Evolutionary conservation across 2,329 filamentous ascomycete genomes (phyloP).

Genomic region (Cladophialophora carrionii): DNA sequence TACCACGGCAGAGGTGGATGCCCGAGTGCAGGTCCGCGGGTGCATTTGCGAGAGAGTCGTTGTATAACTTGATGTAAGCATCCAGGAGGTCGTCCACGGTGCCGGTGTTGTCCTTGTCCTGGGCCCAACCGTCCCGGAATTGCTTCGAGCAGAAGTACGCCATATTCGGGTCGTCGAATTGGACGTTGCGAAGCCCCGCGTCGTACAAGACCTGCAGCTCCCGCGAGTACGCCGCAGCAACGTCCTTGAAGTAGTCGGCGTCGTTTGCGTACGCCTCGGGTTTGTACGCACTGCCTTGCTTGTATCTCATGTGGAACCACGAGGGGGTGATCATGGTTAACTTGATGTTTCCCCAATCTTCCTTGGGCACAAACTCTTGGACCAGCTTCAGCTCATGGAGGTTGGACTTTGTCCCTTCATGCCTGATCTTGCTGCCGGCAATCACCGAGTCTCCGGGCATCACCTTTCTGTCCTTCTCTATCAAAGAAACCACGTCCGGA

Average conservation of each 20-base stretch:
- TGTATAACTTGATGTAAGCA: slow-evolving; percentile 72
- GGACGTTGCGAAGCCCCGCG: slow-evolving; percentile 62
- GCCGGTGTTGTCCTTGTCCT: slow-evolving; percentile 66
- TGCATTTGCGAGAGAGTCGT: slow-evolving; percentile 63
- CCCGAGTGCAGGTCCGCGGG: slow-evolving; percentile 71
- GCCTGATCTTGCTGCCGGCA: slow-evolving; percentile 62
- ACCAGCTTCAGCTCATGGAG: slow-evolving; percentile 63
- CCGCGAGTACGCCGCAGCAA: slow-evolving; percentile 67
- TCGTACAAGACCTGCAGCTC: slow-evolving; percentile 63
- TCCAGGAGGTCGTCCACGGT: slow-evolving; percentile 69
- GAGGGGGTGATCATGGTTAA: slow-evolving; percentile 68
- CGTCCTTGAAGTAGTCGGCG: slow-evolving; percentile 66
- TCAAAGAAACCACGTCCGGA: slow-evolving; percentile 65
- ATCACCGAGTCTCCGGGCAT: slow-evolving; percentile 59
- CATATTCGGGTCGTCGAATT: slow-evolving; percentile 64
- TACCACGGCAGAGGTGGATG: slow-evolving; percentile 68
- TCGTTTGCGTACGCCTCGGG: slow-evolving; percentile 61
- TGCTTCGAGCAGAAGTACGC: slow-evolving; percentile 69
- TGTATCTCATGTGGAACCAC: slow-evolving; percentile 71
- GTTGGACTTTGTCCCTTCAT: slow-evolving; percentile 60
- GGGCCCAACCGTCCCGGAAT: slow-evolving; percentile 67
- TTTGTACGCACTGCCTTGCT: slow-evolving; percentile 60
- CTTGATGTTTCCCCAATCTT: slow-evolving; percentile 67
- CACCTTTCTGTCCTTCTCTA: slow-evolving; percentile 58
- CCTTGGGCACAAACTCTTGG: slow-evolving; percentile 61